Evolutionary conservation across 2,329 filamentous ascomycete species (phyloP).

Genomic region (Claviceps monticola): DNA sequence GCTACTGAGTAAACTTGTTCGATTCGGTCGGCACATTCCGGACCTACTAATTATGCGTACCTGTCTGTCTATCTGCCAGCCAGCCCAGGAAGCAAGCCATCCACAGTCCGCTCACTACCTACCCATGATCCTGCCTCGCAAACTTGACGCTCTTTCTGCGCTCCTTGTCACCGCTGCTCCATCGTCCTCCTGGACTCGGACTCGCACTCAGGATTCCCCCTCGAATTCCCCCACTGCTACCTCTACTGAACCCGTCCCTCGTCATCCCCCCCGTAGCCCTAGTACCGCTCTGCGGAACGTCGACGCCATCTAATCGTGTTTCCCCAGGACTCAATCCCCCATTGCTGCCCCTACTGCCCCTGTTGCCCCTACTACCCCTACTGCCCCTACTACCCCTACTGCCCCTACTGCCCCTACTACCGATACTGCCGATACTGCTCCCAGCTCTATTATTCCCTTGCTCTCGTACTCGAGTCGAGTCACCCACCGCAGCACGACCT

Average conservation of each 20-base stretch:
- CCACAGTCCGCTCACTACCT: not conserved
- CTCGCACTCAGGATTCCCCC: conserved; percentile 35
- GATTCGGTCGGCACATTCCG: too few species aligned
- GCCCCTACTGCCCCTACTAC: conserved; percentile 7
- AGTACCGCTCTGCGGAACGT: conserved; percentile 37
- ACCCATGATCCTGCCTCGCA: conserved; percentile 21
- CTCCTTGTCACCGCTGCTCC: conserved; percentile 31
- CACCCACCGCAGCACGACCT: conserved; percentile 30
- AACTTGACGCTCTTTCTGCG: conserved; percentile 53
- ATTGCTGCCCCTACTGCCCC: conserved; percentile 12
- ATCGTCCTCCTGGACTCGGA: conserved; percentile 32
- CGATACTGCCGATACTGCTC: conserved; percentile 8
- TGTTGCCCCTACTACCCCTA: conserved; percentile 2
- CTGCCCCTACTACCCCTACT: conserved; percentile 9
- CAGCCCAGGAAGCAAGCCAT: too few species aligned
- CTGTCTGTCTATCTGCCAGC: too few species aligned
- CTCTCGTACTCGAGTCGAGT: conserved; percentile 17
- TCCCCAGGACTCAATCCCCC: conserved; percentile 7
- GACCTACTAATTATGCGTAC: too few species aligned
- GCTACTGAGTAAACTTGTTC: too few species aligned
- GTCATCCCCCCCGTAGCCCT: conserved; percentile 43
- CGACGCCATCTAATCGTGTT: conserved; percentile 20
- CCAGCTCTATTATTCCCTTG: conserved; percentile 12
- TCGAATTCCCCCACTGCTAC: conserved; percentile 20
- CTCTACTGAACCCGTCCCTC: conserved; percentile 33